Base-by-base conservation (phyloP, 163 green algal species). In the Picocystis sp. region DNA sequence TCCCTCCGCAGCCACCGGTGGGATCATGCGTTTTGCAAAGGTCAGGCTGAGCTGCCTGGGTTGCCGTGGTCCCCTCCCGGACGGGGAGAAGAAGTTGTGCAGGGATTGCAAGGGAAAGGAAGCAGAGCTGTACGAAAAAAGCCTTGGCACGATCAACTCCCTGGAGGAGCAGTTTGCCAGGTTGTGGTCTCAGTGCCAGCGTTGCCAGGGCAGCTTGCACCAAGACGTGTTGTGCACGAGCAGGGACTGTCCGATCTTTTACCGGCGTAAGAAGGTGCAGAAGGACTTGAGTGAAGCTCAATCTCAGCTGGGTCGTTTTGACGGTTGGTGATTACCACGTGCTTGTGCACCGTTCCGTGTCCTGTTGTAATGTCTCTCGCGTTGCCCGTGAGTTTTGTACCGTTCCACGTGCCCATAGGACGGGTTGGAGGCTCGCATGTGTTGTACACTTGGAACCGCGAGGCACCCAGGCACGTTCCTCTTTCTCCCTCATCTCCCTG, bases 161-260 rank as follows among this genome's bases (percentile, higher is more conserved):
- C 67, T 93, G 47, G 81, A 95, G 72, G 55, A 60, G 14, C 60
- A 79, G 12, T 93, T 93, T 51, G 70, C 62, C 25, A 69, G 64
- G 46, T 75, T 98, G 38, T 98, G 89, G 89, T 93, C 83, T 43
- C 81, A 94, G 68, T 98, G 89, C 71, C 89, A 98, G 71, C 73
- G 87, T 3, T 98, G 89, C 69, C 72, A 82, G 58, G 86, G 86
- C 19, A 83, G 69, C 11, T 72, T 95, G 58, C 80, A 92, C 61
- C 80, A 90, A 67, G 89, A 98, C 56, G 89, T 98, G 45, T 75
- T 98, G 57, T 98, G 89, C 74, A 89, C 79, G 43, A 41, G 12
- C 23, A 63, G 86, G 3, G 89, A 97, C 69, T 98, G 89, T 75
- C 89, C 89, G 54, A 98, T 98, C 69, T 98, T 98, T 73, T 98